Base-by-base conservation (phyloP, 805 yeast species). In the Ogataea philodendri region DNA sequence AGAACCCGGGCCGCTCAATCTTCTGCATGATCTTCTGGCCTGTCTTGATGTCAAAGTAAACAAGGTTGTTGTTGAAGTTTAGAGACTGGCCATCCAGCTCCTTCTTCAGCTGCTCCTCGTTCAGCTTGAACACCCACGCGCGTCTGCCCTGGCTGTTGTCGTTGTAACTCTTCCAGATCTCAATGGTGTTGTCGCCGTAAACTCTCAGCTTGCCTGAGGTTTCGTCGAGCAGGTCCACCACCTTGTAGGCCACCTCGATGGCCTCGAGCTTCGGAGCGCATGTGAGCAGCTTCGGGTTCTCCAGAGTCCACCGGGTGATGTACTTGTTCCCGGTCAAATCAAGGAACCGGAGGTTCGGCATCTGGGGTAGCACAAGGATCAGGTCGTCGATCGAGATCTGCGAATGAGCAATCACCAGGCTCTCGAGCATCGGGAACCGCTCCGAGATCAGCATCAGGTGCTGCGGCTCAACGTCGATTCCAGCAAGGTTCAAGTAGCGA, bases 101-200 rank as follows among this genome's bases (percentile, higher is more conserved):
- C 28, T 49, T 44, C 19, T 33, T 30, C 22, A 50, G 34, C 32
- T 55, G 56, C 20, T 38, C 46, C 9, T 48, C 47, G 9, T 45
- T 42, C 11, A 65, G 60, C 51, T 71, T 75, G 57, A 78, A 81
- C 11, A 87, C 57, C 95, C 96, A 87, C 9, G 85, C 80, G 42
- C 96, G 69, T 42, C 95, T 68, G 4, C 95, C 94, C 46, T 76
- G 79, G 6, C 60, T 59, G 33, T 49, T 55, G 38, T 74, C 70
- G 46, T 74, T 78, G 51, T 64, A 72, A 38, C 66, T 65, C 48
- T 67, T 72, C 81, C 81, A 75, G 35, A 51, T 37, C 7, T 51
- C 53, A 15, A 29, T 52, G 50, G 22, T 55, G 44, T 43, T 35
- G 7, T 23, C 20, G 26, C 45, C 41, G 41, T 39, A 63, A 45